Percentiles rank a stretch among this genome's conserved stretches.
Evolutionary conservation across 1,139 yeast species (phyloP).

Genomic region (Citeromyces hawaiiensis): DNA sequence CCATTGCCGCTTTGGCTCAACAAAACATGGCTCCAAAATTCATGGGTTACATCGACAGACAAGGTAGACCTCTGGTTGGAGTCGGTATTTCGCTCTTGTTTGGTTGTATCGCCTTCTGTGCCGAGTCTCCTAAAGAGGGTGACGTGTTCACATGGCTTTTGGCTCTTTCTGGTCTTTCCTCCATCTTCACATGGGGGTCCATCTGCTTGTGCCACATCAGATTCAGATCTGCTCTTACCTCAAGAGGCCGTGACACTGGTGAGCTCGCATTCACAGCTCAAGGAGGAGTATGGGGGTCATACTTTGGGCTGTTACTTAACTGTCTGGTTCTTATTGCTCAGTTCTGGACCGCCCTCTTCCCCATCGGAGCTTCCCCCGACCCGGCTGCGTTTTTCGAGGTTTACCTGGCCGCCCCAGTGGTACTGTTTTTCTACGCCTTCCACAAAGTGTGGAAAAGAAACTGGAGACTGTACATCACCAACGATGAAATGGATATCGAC

Average conservation of each 20-base stretch:
- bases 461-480: too few species aligned
- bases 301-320: too few species aligned
- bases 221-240: slow-evolving; percentile 45
- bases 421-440: too few species aligned
- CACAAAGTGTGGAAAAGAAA: too few species aligned
- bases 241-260: slow-evolving; percentile 32
- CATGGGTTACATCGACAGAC: slow-evolving; percentile 44
- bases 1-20: slow-evolving; percentile 53
- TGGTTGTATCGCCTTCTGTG: slow-evolving; percentile 49
- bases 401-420: too few species aligned
- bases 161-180: slow-evolving; percentile 53
- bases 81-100: slow-evolving; percentile 33
- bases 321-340: too few species aligned
- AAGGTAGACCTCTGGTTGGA: slow-evolving; percentile 54
- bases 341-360: too few species aligned
- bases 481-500: too few species aligned
- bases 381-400: too few species aligned
- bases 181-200: slow-evolving; percentile 56
- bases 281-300: too few species aligned
- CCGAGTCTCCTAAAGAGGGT: slow-evolving; percentile 43
- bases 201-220: slow-evolving; percentile 47
- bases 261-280: slow-evolving; percentile 31
- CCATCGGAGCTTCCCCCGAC: too few species aligned
- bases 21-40: slow-evolving; percentile 48
- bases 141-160: slow-evolving; percentile 54